Base-by-base conservation (phyloP, 2,329 filamentous ascomycete species). In the Fusarium humuli region DNA sequence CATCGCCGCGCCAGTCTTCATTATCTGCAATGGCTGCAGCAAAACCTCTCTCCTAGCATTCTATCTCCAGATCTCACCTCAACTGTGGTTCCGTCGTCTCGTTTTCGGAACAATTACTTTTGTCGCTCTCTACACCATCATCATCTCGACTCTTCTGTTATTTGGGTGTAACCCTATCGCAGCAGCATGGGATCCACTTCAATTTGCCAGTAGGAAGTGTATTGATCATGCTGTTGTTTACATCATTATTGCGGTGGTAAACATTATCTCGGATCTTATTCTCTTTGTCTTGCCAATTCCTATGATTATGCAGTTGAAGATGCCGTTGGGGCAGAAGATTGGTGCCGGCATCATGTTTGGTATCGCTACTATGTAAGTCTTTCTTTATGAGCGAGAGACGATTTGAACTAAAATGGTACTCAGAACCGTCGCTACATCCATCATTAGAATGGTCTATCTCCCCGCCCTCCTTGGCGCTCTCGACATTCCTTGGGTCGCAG, bases 181-280 rank as follows among this genome's bases (percentile, higher is more conserved):
- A 0, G 54, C 64, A 13, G 66, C 74, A 8, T 76, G 65, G 65
- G 69, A 76, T 11, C 73, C 72, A 0, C 70, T 64, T 7, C 16
- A 42, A 50, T 44, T 80, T 68, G 74, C 71, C 1, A 58, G 52
- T 34, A 81, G 59, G 68, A 75, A 62, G 10, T 86, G 84, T 45
- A 76, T 86, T 25, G 74, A 83, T 46, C 79, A 81, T 30, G 78
- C 83, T 5, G 75, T 81, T 2, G 79, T 86, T 48, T 86, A 86
- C 66, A 81, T 86, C 25, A 77, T 81, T 22, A 84, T 83, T n/a
- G 83, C 84, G 0, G 80, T 79, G 2, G 75, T 81, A 18, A 85
- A 85, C 49, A 83, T 86, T 27, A 60, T 81, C 8, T 84, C 84
- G 1, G 83, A 86, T 65, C 57, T 86, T 1, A 61, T 85, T 18